Conservation (phyloP, 2,329 filamentous ascomycete genomes). For the Cercospora janseana region DNA sequence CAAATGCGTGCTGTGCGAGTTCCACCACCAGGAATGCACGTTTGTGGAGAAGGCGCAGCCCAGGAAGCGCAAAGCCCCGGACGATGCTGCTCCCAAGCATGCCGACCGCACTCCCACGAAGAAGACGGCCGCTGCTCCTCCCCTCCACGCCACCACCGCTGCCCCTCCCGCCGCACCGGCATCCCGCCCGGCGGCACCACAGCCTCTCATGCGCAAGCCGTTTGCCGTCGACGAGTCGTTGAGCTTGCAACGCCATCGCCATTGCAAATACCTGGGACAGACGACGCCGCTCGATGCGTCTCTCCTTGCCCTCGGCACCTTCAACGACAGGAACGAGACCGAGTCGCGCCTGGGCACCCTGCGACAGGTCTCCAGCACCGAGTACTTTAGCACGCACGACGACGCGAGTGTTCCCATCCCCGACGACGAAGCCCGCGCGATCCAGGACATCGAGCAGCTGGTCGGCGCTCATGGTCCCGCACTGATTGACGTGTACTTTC, state of each 20-base stretch:
- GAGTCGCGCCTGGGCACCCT: constrained; percentile 62
- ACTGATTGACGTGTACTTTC: constrained; percentile 78
- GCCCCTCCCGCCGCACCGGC: neutral
- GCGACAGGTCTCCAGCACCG: constrained; percentile 71
- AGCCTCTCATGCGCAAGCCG: constrained; percentile 32
- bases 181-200: constrained; percentile 8
- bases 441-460: constrained; percentile 70
- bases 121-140: constrained; percentile 27
- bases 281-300: constrained; percentile 81
- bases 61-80: constrained; percentile 71
- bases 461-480: constrained; percentile 74
- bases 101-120: constrained; percentile 22
- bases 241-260: constrained; percentile 73
- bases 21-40: constrained; percentile 75
- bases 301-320: constrained; percentile 76
- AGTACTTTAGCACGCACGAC: constrained; percentile 77
- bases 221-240: constrained; percentile 51
- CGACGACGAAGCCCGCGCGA: constrained; percentile 66
- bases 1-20: constrained; percentile 72
- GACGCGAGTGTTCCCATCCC: constrained; percentile 70
- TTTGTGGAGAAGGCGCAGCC: constrained; percentile 73
- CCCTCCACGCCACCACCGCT: constrained; percentile 5
- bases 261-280: constrained; percentile 78
- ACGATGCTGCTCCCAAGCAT: constrained; percentile 48
- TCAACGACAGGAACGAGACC: constrained; percentile 79